Percentiles rank a stretch among this genome's conserved stretches.
Conservation (phyloP, 2,329 filamentous ascomycete genomes). For the Endothia cerciana region DNA sequence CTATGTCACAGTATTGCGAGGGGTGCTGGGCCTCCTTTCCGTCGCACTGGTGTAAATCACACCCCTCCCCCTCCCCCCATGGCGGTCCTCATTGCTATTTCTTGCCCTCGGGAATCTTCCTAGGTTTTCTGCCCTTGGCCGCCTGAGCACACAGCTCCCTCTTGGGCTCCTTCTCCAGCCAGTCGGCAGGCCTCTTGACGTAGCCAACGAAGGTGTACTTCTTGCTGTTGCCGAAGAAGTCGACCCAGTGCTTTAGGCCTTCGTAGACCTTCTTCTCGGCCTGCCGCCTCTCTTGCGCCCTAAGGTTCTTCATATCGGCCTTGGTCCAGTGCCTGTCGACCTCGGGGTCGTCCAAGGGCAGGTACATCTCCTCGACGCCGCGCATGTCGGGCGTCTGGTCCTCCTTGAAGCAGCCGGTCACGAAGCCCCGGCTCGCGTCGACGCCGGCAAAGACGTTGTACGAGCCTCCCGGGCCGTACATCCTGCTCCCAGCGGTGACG, state of each 20-base stretch:
- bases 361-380: slow-evolving; percentile 85
- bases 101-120: slow-evolving; percentile 55
- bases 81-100: slow-evolving; percentile 1
- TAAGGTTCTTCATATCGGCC: slow-evolving; percentile 55
- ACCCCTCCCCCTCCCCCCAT: no score
- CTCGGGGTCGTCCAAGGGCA: slow-evolving; percentile 65
- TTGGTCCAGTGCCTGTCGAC: slow-evolving; percentile 63
- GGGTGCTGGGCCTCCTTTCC: background rate
- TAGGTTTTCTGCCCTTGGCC: slow-evolving; percentile 57
- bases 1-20: background rate
- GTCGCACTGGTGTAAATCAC: background rate
- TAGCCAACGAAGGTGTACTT: slow-evolving; percentile 83
- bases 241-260: slow-evolving; percentile 78
- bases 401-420: slow-evolving; percentile 89
- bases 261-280: slow-evolving; percentile 69
- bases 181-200: slow-evolving; percentile 64
- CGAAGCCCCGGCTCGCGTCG: slow-evolving; percentile 85
- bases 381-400: slow-evolving; percentile 84
- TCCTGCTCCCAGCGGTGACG: slow-evolving; percentile 67
- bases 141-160: slow-evolving; percentile 73
- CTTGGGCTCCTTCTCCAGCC: slow-evolving; percentile 64
- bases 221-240: slow-evolving; percentile 77
- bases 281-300: slow-evolving; percentile 64
- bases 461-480: slow-evolving; percentile 82
- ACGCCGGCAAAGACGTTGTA: slow-evolving; percentile 87